Percentiles rank a stretch among this genome's conserved stretches.
These are phyloP conservation scores for Cornus suecica DNA, from an alignment of 148 eudicot genomes.

Conservation along the genomic window DNA sequence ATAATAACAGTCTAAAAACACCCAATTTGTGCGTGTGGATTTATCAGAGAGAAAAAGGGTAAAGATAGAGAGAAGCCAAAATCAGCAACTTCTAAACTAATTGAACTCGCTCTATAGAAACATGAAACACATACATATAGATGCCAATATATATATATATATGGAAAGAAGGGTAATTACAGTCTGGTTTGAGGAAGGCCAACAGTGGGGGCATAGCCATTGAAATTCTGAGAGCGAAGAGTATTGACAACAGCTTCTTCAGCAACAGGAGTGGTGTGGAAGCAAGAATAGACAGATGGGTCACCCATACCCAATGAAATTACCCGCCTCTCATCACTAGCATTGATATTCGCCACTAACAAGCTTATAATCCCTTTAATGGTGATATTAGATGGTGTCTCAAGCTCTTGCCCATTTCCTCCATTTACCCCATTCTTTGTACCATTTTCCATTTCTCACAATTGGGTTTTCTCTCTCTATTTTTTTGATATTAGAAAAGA, in stretches of 20 bases:
- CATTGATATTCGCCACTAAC: slow-evolving; percentile 56
- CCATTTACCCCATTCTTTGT: not conserved
- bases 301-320: slow-evolving; percentile 93
- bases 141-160: not conserved
- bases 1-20: not conserved
- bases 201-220: slow-evolving; percentile 86
- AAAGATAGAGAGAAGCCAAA: not conserved
- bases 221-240: slow-evolving; percentile 50
- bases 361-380: slow-evolving; percentile 78
- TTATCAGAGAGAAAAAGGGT: not conserved
- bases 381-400: slow-evolving; percentile 42
- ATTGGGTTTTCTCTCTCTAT: not conserved
- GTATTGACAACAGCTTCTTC: slow-evolving; percentile 52
- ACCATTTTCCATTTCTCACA: slow-evolving; percentile 13
- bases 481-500: not conserved
- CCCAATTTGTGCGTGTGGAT: not conserved
- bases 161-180: slow-evolving; percentile 26
- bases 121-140: not conserved
- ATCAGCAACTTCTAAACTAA: not conserved
- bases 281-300: slow-evolving; percentile 79
- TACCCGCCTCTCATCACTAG: slow-evolving; percentile 24
- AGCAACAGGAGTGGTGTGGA: slow-evolving; percentile 42
- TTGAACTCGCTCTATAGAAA: not conserved
- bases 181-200: slow-evolving; percentile 86
- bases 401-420: slow-evolving; percentile 10